These are phyloP conservation scores for Aspergillus homomorphus DNA, from an alignment of 495 filamentous ascomycete genomes.

Conservation along the genomic window DNA sequence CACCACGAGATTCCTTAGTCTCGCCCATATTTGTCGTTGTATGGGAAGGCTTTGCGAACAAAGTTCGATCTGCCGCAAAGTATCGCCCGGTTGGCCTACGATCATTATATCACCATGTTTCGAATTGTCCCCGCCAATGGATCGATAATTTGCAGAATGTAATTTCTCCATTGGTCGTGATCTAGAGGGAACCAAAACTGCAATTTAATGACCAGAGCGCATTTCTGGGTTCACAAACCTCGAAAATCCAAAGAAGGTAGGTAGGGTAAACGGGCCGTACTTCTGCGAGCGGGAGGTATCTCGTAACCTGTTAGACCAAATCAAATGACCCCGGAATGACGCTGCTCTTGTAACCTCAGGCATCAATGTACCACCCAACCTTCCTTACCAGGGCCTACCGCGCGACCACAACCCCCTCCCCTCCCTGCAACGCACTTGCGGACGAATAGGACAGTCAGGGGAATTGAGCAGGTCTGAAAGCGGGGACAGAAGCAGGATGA, in stretches of 20 bases:
- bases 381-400: background rate
- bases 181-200: background rate
- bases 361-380: background rate
- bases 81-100: background rate
- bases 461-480: background rate
- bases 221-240: background rate
- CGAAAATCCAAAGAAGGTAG: background rate
- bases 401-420: background rate
- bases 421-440: background rate
- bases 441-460: background rate
- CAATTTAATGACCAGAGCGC: background rate
- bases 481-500: too few species aligned
- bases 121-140: background rate
- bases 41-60: background rate
- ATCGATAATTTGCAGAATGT: background rate
- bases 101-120: conserved; percentile 1
- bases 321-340: background rate
- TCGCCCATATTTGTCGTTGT: background rate
- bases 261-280: background rate
- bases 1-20: background rate
- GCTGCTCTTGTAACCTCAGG: conserved; percentile 1
- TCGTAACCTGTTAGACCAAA: background rate
- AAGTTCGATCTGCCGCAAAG: background rate
- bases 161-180: background rate
- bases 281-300: conserved; percentile 3